Conservation (phyloP, 2,329 filamentous ascomycete species). For the Raffaelea arxii region DNA sequence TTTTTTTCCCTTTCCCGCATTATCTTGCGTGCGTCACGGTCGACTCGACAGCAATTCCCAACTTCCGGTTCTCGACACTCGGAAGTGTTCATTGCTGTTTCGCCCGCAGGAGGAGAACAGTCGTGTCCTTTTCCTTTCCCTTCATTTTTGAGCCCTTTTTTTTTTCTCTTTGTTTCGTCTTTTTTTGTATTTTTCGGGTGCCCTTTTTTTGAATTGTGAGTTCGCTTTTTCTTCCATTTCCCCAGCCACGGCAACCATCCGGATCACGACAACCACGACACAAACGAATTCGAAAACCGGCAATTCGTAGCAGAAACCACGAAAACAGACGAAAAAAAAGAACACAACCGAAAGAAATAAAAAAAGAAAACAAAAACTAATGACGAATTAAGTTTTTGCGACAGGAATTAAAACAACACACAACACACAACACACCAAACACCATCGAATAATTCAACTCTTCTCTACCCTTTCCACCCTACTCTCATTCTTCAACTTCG, state of each 20-base stretch:
- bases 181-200: neutral
- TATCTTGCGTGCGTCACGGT: too few species aligned
- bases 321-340: neutral
- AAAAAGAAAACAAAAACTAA: neutral
- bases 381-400: neutral
- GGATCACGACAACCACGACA: too few species aligned
- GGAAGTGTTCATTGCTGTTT: too few species aligned
- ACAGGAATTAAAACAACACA: neutral
- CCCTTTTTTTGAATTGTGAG: neutral
- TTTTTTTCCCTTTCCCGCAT: too few species aligned
- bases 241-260: too few species aligned
- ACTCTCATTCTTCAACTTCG: neutral
- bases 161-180: neutral
- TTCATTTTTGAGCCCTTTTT: neutral
- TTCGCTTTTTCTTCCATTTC: too few species aligned
- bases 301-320: too few species aligned
- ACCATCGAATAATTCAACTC: too few species aligned
- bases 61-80: too few species aligned
- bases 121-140: neutral
- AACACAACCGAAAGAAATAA: neutral
- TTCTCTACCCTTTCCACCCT: neutral
- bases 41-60: too few species aligned
- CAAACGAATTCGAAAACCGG: too few species aligned
- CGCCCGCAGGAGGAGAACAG: too few species aligned
- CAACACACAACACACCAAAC: neutral